A percentile compares a stretch with the other conserved stretches of the same genome.
Conservation (phyloP, 139 green algal genomes). For the Tetradesmus obliquus region DNA sequence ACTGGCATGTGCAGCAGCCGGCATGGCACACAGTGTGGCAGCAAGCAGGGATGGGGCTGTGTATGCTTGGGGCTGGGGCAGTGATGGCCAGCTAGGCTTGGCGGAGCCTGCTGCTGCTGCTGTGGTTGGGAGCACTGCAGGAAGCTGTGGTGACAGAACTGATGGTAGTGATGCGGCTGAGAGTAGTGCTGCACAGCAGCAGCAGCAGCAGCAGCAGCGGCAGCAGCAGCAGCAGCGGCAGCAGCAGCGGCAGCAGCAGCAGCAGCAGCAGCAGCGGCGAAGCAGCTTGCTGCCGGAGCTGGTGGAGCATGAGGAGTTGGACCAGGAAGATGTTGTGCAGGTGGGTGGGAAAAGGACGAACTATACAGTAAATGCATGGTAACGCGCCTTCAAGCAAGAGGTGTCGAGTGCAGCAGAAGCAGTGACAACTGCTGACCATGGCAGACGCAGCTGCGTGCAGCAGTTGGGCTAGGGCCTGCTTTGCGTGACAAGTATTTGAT, state of each 20-base stretch:
- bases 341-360: too few species aligned
- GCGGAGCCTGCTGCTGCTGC: neutral
- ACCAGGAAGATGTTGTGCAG: conserved; percentile 32
- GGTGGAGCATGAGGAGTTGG: neutral
- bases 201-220: conserved; percentile 32
- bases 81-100: conserved; percentile 16
- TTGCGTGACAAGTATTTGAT: too few species aligned
- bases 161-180: neutral
- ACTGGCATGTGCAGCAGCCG: conserved; percentile 1
- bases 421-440: too few species aligned
- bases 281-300: conserved; percentile 25
- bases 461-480: neutral
- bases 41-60: conserved; percentile 35
- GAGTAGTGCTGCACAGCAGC: neutral
- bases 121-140: neutral
- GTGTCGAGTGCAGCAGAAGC: neutral
- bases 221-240: conserved; percentile 20
- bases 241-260: conserved; percentile 28
- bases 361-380: too few species aligned
- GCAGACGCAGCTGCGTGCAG: neutral
- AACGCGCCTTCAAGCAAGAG: too few species aligned
- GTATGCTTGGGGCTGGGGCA: conserved; percentile 31
- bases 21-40: conserved; percentile 20
- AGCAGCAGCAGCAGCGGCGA: conserved; percentile 5
- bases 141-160: neutral